A percentile compares a stretch with the other conserved stretches of the same genome.
phyloP scores from a whole-genome alignment of 2,329 filamentous ascomycete species.

The Sordariomycetes sp. region DNA sequence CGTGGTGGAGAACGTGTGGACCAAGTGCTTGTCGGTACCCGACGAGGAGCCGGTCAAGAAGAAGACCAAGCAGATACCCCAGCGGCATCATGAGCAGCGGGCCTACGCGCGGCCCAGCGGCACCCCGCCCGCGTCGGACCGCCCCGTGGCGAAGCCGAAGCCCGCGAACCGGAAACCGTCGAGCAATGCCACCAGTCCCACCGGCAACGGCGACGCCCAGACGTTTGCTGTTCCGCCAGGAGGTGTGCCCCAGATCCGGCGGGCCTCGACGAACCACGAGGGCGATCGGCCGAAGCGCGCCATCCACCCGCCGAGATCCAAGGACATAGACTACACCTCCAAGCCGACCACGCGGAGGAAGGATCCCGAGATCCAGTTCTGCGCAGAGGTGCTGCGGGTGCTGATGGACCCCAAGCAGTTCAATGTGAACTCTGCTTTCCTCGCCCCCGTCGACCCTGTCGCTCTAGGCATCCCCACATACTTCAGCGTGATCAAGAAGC shows the following conservation, averaged over 20 bases:
- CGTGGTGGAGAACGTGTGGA: conserved; percentile 43
- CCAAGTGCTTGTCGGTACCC: conserved; percentile 27
- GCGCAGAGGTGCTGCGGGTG: conserved; percentile 68
- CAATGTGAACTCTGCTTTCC: conserved; percentile 58
- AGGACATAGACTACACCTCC: conserved; percentile 77
- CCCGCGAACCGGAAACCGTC: conserved; percentile 5
- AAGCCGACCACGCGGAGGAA: conserved; percentile 78
- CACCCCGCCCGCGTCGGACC: conserved; percentile 19
- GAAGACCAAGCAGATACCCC: conserved; percentile 30
- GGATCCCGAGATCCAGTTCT: conserved; percentile 84
- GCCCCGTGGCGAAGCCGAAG: conserved; percentile 9
- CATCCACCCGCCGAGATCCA: conserved; percentile 80
- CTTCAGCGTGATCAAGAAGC: conserved; percentile 86
- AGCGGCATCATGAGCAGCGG: conserved; percentile 30
- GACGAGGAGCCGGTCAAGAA: conserved; percentile 45
- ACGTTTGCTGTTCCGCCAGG: conserved; percentile 66
- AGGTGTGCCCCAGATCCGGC: conserved; percentile 69
- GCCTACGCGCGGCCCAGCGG: conserved; percentile 12
- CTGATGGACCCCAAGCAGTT: conserved; percentile 62
- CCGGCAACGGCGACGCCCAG: conserved; percentile 28
- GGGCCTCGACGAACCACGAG: conserved; percentile 67
- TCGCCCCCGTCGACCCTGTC: conserved; percentile 80
- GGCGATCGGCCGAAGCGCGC: conserved; percentile 79
- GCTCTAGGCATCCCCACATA: conserved; percentile 89
- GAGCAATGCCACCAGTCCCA: conserved; percentile 22